phyloP scores from a whole-genome alignment of 148 eudicot genomes.

The Beta vulgaris region DNA sequence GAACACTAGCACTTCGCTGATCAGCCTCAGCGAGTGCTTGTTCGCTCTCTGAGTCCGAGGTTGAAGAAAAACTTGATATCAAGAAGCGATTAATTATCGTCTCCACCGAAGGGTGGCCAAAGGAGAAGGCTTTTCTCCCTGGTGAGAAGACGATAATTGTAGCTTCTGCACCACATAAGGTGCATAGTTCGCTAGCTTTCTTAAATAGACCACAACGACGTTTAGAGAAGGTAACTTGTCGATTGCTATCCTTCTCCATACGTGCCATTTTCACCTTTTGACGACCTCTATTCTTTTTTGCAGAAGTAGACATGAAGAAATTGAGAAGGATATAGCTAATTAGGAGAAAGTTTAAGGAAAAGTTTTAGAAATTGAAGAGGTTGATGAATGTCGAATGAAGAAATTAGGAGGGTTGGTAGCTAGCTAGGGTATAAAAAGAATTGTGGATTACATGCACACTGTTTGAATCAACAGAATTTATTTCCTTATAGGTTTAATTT shows the following conservation, averaged over 20 bases:
- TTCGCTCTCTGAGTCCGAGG: background rate
- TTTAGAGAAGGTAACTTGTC: conserved; percentile 36
- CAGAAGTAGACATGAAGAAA: background rate
- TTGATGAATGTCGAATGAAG: background rate
- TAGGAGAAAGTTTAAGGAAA: background rate
- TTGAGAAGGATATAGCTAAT: background rate
- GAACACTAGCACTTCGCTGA: background rate
- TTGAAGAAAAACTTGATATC: background rate
- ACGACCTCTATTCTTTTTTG: conserved; percentile 21
- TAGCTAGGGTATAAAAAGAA: conserved; percentile 21
- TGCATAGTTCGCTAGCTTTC: conserved; percentile 33
- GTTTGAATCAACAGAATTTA: conserved; percentile 13
- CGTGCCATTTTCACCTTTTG: conserved; percentile 30
- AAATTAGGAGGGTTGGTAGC: background rate
- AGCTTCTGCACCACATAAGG: conserved; percentile 28
- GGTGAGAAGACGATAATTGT: conserved; percentile 34
- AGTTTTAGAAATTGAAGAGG: conserved; percentile 30
- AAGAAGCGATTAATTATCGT: conserved; percentile 10
- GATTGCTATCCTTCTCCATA: conserved; percentile 35
- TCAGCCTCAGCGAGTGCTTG: background rate
- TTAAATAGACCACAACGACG: conserved; percentile 32
- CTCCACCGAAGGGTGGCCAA: conserved; percentile 33
- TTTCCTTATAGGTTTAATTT: conserved; percentile 14
- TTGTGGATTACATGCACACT: background rate
- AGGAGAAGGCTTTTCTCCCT: conserved; percentile 29